Evolutionary conservation across 495 filamentous ascomycete genomes (phyloP), one percentile per base, ranked within the genome.

Genomic region (Aspergillus homomorphus): DNA sequence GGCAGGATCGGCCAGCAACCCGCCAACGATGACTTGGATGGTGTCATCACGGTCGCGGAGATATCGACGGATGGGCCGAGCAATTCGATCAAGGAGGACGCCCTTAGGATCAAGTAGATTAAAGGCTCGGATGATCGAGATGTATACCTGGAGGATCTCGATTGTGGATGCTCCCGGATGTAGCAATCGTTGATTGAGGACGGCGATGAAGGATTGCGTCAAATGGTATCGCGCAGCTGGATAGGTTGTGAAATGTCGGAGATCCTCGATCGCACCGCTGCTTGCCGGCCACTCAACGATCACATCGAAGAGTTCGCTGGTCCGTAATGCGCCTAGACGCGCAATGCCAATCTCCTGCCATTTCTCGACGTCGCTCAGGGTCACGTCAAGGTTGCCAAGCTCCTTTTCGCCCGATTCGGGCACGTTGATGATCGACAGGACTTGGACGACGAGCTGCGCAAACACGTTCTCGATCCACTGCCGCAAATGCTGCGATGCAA

Each of bases 21-120:
- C 94, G 2, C 85, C 81, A 19, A 97, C 90, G 55, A 99, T 90
- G 22, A 91, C 88, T 53, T 85, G 85, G 20, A 96, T 86, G 0
- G 95, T 93, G 63, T 99, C 93, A 48, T 96, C 91, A n/a, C 94
- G 82, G n/a, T 91, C 89, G 52, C 89, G 89, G 26, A 99, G 80
- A 66, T 98, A 97, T 18, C 88, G 73, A 43, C 92, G 89, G 55
- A 99, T 86, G 1, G 88, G 86, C 28, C 86, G 82, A 16, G 92
- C 90, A 44, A 96, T 87, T 8, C 92, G 86, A 67, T 93, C 89
- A 9, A 99, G 78, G 6, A 98, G 81, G 4, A 98, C 94, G 18
- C 93, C 92, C 57, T 91, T 93, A 4, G 91, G 86, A 65, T 99
- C 94, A 14, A 99, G 77, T n/a, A 87, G 74, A 62, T 89, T 88